These are phyloP conservation scores for Tulasnella sp. DNA, from an alignment of 768 basidiomycete species.

Conservation along the genomic window DNA sequence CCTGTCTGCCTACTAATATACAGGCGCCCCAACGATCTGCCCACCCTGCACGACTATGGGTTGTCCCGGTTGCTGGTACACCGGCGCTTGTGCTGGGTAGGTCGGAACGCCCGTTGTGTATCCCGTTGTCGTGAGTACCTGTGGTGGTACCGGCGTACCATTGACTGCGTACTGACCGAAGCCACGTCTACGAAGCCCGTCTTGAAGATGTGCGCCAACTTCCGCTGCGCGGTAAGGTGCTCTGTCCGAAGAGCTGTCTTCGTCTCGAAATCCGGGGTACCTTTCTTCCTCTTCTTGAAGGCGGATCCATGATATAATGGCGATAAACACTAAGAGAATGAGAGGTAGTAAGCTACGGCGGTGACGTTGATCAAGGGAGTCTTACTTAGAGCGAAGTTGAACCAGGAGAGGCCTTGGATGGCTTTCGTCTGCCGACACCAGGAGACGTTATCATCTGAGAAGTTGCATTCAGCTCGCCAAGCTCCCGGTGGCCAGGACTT, in stretches of 20 bases:
- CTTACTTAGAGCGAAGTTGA: neutral
- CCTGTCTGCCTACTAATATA: neutral
- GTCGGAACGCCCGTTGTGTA: neutral
- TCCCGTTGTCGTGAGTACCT: constrained; percentile 6
- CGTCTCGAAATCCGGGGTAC: neutral
- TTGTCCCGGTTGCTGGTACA: neutral
- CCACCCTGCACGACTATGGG: neutral
- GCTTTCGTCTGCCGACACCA: constrained; percentile 19
- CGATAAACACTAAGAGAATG: neutral
- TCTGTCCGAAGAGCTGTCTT: neutral
- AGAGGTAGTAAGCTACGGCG: neutral
- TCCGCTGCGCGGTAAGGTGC: neutral
- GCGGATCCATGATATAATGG: neutral
- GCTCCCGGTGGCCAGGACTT: too few relatives aligned
- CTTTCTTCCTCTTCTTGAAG: neutral
- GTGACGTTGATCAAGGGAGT: neutral
- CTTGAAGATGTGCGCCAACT: neutral
- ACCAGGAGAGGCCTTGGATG: neutral
- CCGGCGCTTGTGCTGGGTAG: neutral
- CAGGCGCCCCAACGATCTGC: neutral
- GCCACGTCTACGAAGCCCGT: neutral
- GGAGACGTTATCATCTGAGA: constrained; percentile 4
- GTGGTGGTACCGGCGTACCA: neutral
- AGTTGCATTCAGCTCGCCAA: neutral
- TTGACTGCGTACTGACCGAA: neutral